These are phyloP conservation scores for Thalassiosira sp. DNA, from an alignment of 352 stramenopile species.

Conservation along the genomic window DNA sequence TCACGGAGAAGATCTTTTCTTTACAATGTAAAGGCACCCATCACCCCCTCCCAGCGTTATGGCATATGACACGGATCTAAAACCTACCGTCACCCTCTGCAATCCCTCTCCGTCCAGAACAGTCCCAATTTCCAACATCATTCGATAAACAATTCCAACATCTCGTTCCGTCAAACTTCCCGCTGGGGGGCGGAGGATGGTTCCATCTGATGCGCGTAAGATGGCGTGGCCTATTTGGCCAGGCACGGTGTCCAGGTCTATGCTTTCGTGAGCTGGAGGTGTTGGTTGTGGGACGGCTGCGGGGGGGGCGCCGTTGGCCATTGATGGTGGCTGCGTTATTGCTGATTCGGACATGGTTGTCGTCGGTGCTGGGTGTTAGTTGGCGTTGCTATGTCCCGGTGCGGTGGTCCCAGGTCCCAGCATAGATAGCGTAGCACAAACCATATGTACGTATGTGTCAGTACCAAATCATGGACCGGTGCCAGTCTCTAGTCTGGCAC, in stretches of 20 bases:
- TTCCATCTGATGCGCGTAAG: conserved; percentile 33
- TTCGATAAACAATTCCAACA: conserved; percentile 41
- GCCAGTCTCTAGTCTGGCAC: no score
- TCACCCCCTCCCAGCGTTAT: conserved; percentile 24
- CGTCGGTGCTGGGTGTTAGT: no score
- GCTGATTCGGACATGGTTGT: not conserved
- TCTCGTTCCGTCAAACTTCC: conserved; percentile 40
- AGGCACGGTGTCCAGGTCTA: conserved; percentile 43
- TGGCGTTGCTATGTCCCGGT: no score
- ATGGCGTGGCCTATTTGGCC: conserved; percentile 49
- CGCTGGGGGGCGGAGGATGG: conserved; percentile 22
- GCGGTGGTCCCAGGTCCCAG: no score
- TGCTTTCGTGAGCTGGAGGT: not conserved
- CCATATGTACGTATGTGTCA: no score
- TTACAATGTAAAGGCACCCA: conserved; percentile 55
- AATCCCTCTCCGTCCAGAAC: conserved; percentile 34
- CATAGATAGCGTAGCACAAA: no score
- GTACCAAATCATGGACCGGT: no score
- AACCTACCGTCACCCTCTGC: conserved; percentile 49
- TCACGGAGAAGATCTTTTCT: conserved; percentile 49
- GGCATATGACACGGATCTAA: conserved; percentile 39
- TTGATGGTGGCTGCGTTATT: not conserved
- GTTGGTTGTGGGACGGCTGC: not conserved
- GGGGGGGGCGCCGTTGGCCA: not conserved
- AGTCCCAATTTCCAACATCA: conserved; percentile 51